Percentiles rank a stretch among this genome's conserved stretches.
phyloP scores from a whole-genome alignment of 176 grass and related monocot species.

The Rhynchospora pubera region DNA sequence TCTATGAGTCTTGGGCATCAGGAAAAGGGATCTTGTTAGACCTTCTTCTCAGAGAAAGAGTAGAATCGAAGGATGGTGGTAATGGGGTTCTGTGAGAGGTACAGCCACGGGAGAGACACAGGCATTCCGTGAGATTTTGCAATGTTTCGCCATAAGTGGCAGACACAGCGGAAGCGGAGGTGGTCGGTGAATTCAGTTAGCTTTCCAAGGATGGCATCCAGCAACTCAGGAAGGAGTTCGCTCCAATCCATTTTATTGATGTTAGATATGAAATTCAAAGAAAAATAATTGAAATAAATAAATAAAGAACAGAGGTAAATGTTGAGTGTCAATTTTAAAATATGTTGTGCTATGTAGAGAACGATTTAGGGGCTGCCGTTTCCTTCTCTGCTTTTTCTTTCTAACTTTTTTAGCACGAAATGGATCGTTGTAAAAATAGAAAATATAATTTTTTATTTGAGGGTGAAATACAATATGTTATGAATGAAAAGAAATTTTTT shows the following conservation, averaged over 20 bases:
- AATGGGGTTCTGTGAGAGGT: slow-evolving; percentile 31
- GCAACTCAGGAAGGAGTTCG: slow-evolving; percentile 37
- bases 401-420: too few relatives aligned
- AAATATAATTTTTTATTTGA: too few relatives aligned
- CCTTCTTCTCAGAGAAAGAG: slow-evolving; percentile 30
- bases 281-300: too few relatives aligned
- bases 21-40: slow-evolving; percentile 25
- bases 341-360: too few relatives aligned
- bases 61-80: slow-evolving; percentile 37
- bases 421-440: too few relatives aligned
- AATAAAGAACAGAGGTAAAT: too few relatives aligned
- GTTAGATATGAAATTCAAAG: too few relatives aligned
- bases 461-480: too few relatives aligned
- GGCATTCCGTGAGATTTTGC: slow-evolving; percentile 20
- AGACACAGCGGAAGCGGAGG: slow-evolving; percentile 46
- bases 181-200: slow-evolving; percentile 45
- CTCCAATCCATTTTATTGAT: slow-evolving; percentile 19
- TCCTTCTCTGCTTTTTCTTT: too few relatives aligned
- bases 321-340: too few relatives aligned
- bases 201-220: slow-evolving; percentile 32
- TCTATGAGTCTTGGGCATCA: background rate
- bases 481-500: too few relatives aligned
- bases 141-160: slow-evolving; percentile 37
- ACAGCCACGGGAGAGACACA: slow-evolving; percentile 35
- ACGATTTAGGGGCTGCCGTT: too few relatives aligned